Evolutionary conservation across 1,284 basidiomycete species (phyloP).

Genomic region (Stygiomarasmius scandens): DNA sequence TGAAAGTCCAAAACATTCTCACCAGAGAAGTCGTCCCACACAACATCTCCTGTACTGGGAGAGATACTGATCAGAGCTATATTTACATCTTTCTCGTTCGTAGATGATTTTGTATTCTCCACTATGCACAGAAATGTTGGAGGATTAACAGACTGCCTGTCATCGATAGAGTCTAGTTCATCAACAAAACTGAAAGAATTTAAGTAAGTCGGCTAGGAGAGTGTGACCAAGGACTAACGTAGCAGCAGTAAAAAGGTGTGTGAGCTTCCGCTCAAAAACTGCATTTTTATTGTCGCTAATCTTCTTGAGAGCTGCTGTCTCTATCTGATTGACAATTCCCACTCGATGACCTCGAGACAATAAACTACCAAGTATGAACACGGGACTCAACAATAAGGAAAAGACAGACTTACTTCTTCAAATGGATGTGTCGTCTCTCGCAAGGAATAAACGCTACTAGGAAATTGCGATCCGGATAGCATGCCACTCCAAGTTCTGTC

Average conservation of each 20-base stretch:
- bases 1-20: neutral
- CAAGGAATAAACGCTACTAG: conserved; percentile 82
- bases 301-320: conserved; percentile 96
- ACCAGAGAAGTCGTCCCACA: conserved; percentile 93
- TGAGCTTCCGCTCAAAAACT: conserved; percentile 83
- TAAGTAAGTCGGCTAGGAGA: conserved; percentile 7
- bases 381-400: conserved; percentile 6
- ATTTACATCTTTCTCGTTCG: conserved; percentile 45
- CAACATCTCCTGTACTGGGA: conserved; percentile 87
- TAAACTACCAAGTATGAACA: conserved; percentile 50
- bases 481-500: conserved; percentile 81
- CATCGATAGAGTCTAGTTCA: conserved; percentile 69
- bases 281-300: conserved; percentile 80
- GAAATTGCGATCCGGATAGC: conserved; percentile 81
- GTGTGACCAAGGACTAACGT: conserved; percentile 62
- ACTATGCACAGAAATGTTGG: conserved; percentile 74
- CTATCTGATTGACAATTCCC: conserved; percentile 89
- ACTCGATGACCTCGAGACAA: conserved; percentile 88
- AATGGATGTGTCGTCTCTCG: conserved; percentile 82
- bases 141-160: conserved; percentile 54
- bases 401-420: conserved; percentile 85
- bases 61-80: conserved; percentile 83
- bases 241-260: conserved; percentile 84
- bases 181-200: conserved; percentile 60
- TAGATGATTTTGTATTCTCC: conserved; percentile 60